phyloP scores from a whole-genome alignment of 768 basidiomycete genomes.

The Russula lepida region DNA sequence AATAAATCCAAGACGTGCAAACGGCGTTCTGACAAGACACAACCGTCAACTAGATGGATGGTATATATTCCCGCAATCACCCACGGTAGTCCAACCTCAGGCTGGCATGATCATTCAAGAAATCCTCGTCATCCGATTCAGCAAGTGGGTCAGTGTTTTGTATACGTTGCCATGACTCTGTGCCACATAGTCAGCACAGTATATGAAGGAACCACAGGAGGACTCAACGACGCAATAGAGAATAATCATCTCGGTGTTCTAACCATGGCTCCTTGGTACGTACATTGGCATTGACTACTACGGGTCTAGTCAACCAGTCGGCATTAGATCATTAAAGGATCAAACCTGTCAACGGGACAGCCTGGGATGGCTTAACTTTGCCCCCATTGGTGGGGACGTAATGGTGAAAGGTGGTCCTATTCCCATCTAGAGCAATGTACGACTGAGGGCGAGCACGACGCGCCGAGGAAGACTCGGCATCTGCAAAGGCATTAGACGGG shows the following conservation, averaged over 20 bases:
- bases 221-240: slow-evolving; percentile 38
- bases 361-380: slow-evolving; percentile 9
- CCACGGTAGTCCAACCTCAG: slow-evolving; percentile 52
- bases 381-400: slow-evolving; percentile 19
- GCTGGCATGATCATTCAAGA: slow-evolving; percentile 48
- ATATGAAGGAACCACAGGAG: neutral
- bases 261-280: slow-evolving; percentile 10
- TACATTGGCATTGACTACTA: slow-evolving; percentile 14
- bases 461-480: slow-evolving; percentile 12
- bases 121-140: slow-evolving; percentile 66
- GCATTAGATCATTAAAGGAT: neutral
- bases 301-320: neutral
- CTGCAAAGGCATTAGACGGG: neutral
- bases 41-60: neutral
- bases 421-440: slow-evolving; percentile 17
- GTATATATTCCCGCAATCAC: slow-evolving; percentile 22
- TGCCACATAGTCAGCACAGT: slow-evolving; percentile 5
- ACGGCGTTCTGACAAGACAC: slow-evolving; percentile 14
- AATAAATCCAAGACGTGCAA: slow-evolving; percentile 19
- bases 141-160: slow-evolving; percentile 54
- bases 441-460: slow-evolving; percentile 18
- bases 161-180: slow-evolving; percentile 70
- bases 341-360: slow-evolving; percentile 17
- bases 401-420: slow-evolving; percentile 21
- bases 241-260: slow-evolving; percentile 24